Evolutionary conservation across 805 yeast species (phyloP), one percentile per base, ranked within the genome.

Genomic region (Metschnikowia picachoensis): DNA sequence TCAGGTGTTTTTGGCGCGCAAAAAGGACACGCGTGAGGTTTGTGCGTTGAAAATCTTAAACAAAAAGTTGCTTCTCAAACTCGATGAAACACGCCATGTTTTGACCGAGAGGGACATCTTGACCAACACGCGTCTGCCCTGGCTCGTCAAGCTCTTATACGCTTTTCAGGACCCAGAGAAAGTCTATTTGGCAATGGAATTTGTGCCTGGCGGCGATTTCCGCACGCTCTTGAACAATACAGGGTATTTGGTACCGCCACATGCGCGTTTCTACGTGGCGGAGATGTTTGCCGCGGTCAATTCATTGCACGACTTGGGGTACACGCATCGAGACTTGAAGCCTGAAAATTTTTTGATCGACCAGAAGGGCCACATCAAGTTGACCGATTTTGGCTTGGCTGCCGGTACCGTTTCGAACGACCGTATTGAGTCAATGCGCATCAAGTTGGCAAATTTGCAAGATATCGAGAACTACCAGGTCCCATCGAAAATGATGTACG

Each of bases 131-230:
- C 78, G 97, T 64, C 82, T 92, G 41, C 96, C 90, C 49, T 94
- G 99, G 99, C 74, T 94, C 33, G 99, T 94, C 35, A 90, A 90
- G 66, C 74, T 94, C 41, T 75, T 89, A 48, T 94, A 94, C 64
- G 97, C 98, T 2, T 94, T 94, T 70, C 99, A 94, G 66, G 98
- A 94, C 67, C 67, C 83, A 0, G 91, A 87, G 51, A 87, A 86
- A 60, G 87, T 94, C 29, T 94, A 88, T 58, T 74, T 94, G 60
- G 99, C 99, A 2, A 94, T 94, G 99, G 99, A 94, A 65, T 94
- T 87, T 66, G 99, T 94, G n/a, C 97, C 99, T 8, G 99, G 99
- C 48, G 99, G 99, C 44, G 99, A 94, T 64, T 94, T 88, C 72
- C 83, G 99, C 62, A 94, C 99, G 0, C 70, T 94, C 49, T 78